Base-by-base conservation (phyloP, 768 basidiomycete genomes). In the Termitomyces sp. region DNA sequence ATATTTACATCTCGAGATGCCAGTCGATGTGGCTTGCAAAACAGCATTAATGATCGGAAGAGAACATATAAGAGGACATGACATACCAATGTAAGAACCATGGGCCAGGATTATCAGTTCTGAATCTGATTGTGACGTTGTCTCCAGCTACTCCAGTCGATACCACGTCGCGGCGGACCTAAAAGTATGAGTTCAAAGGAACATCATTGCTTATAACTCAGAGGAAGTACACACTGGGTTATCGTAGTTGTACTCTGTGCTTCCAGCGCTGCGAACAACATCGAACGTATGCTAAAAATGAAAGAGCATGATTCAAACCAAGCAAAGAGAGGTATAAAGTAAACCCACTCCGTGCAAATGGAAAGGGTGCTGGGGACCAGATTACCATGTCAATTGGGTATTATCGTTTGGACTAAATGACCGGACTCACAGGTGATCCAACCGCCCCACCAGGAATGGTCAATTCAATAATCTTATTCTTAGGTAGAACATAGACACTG, bases 381-480 rank as follows among this genome's bases (percentile, higher is more conserved):
- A 26, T 33, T 7, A 14, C 24, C 20, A 24, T 32, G 33, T 52
- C 26, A 56, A 14, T 16, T 1, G 74, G 13, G 43, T 5, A 30
- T 32, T 5, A 30, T 32, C 24, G 26, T 41, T 20, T 1, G 11
- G 28, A 41, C 2, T 20, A 3, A 18, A 16, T n/a, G 10, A 22
- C 10, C 5, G n/a, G 18, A 62, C 67, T 33, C 50, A 69, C 66
- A 46, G 67, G 77, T 64, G 62, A 71, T 28, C 69, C 72, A 22
- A 54, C 20, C 3, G 66, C 49, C 30, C 68, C 69, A 52, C 73
- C 74, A 3, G 74, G 70, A 50, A 81, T 68, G 9, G 70, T 72
- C 4, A 83, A 43, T 58, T 84, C 81, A 51, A 84, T 71, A 26
- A 74, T 68, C 51, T 76, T 70, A 62, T 81, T 78, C 3, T 62